Evolutionary conservation across 2,329 filamentous ascomycete species (phyloP).

Genomic region (Spiromastix sp.): DNA sequence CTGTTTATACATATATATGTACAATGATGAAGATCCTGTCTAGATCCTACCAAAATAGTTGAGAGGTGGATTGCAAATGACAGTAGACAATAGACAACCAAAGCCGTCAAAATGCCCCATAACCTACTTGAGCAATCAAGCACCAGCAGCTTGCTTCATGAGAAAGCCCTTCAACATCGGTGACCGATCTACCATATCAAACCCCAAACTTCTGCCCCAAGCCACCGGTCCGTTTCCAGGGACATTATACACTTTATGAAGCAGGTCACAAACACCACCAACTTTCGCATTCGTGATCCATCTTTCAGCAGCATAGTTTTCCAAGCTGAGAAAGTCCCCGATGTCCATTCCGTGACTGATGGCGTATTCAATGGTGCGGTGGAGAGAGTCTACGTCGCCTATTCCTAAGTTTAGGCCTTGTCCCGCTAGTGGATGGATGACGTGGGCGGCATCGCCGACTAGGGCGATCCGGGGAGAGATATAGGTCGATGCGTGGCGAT

Average conservation of each 20-base stretch:
- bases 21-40: too few relatives aligned
- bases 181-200: slow-evolving; percentile 65
- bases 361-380: slow-evolving; percentile 62
- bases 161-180: slow-evolving; percentile 70
- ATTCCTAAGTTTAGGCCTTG: slow-evolving; percentile 93
- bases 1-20: too few relatives aligned
- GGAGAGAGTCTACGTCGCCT: slow-evolving; percentile 73
- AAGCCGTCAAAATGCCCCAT: too few relatives aligned
- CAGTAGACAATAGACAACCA: too few relatives aligned
- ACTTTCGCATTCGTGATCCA: slow-evolving; percentile 73
- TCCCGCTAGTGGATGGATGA: slow-evolving; percentile 85
- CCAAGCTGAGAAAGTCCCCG: slow-evolving; percentile 65
- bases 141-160: slow-evolving; percentile 56
- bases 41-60: too few relatives aligned
- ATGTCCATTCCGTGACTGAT: slow-evolving; percentile 80
- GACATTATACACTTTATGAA: slow-evolving; percentile 86
- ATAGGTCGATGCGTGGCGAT: slow-evolving; percentile 92
- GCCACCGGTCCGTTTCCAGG: slow-evolving; percentile 65
- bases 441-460: slow-evolving; percentile 90
- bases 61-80: too few relatives aligned
- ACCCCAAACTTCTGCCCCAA: slow-evolving; percentile 63
- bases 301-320: slow-evolving; percentile 68
- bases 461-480: slow-evolving; percentile 82
- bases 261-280: slow-evolving; percentile 72
- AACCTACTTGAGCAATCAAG: too few relatives aligned